Percentiles rank a stretch among this genome's conserved stretches.
phyloP scores from a whole-genome alignment of 768 basidiomycete species.

The Dioszegia crocea region DNA sequence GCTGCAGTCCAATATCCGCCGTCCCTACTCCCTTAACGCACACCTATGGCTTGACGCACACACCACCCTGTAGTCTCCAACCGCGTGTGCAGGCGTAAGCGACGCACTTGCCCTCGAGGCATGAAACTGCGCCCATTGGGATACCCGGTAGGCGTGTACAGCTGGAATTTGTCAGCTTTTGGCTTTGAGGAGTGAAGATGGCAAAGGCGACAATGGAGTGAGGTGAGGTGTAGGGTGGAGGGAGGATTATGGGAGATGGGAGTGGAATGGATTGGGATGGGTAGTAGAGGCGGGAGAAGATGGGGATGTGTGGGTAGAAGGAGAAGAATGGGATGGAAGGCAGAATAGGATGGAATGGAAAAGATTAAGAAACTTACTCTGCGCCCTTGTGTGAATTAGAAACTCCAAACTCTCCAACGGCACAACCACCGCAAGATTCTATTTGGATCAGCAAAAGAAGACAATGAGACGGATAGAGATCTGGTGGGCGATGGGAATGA shows the following conservation, averaged over 20 bases:
- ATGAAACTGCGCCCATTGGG: slow-evolving; percentile 4
- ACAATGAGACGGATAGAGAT: too few species aligned
- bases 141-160: not conserved
- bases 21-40: too few species aligned
- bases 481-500: not conserved
- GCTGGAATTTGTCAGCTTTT: not conserved
- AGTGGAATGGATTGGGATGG: not conserved
- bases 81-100: slow-evolving; percentile 4
- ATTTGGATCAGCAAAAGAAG: not conserved
- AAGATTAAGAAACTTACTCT: slow-evolving; percentile 2
- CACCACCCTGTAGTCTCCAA: not conserved
- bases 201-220: too few species aligned
- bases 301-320: not conserved
- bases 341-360: too few species aligned
- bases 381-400: not conserved
- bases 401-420: not conserved
- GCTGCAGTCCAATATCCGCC: too few species aligned
- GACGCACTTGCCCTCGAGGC: slow-evolving; percentile 6
- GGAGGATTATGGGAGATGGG: not conserved
- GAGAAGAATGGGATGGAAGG: not conserved
- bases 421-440: slow-evolving; percentile 8
- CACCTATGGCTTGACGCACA: not conserved
- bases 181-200: not conserved
- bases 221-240: not conserved
- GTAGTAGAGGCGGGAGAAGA: not conserved